Percentiles rank a stretch among this genome's conserved stretches.
These are phyloP conservation scores for Papilionanthe hybrid DNA, from an alignment of 116 monocot species.

Conservation along the genomic window DNA sequence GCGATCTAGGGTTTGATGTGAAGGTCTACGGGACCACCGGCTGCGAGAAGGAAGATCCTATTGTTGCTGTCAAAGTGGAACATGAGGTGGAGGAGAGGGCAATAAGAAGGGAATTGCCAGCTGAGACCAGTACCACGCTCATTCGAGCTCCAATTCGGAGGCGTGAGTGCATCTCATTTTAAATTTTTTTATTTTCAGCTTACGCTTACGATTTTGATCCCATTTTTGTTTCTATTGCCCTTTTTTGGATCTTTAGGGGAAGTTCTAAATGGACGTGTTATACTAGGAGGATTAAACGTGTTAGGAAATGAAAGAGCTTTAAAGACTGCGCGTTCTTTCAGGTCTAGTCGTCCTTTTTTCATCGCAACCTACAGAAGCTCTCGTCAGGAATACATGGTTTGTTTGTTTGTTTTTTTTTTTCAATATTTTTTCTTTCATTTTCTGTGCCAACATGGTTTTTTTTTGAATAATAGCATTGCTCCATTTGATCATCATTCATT, in stretches of 20 bases:
- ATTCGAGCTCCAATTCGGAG: neutral
- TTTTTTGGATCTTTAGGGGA: neutral
- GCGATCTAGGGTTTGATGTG: constrained; percentile 27
- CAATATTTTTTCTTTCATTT: neutral
- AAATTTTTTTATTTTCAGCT: neutral
- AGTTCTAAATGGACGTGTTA: constrained; percentile 8
- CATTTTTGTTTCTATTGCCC: neutral
- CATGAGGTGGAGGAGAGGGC: neutral
- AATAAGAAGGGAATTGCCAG: neutral
- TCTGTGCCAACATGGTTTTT: neutral
- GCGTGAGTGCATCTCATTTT: neutral
- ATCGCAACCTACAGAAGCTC: constrained; percentile 7
- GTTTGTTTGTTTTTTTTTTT: neutral
- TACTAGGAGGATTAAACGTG: constrained; percentile 1
- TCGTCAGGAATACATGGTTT: constrained; percentile 13
- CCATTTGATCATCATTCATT: neutral
- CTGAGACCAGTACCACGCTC: neutral
- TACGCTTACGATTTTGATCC: neutral
- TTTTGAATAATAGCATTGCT: no score
- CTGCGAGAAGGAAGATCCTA: constrained; percentile 24
- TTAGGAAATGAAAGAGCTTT: constrained; percentile 1
- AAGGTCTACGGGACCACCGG: constrained; percentile 22
- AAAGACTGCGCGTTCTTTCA: constrained; percentile 3
- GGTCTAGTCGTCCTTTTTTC: constrained; percentile 16
- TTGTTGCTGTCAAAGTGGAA: neutral